Evolutionary conservation across 805 yeast species (phyloP), one percentile per base, ranked within the genome.

Genomic region (Nakazawaea pomicola): DNA sequence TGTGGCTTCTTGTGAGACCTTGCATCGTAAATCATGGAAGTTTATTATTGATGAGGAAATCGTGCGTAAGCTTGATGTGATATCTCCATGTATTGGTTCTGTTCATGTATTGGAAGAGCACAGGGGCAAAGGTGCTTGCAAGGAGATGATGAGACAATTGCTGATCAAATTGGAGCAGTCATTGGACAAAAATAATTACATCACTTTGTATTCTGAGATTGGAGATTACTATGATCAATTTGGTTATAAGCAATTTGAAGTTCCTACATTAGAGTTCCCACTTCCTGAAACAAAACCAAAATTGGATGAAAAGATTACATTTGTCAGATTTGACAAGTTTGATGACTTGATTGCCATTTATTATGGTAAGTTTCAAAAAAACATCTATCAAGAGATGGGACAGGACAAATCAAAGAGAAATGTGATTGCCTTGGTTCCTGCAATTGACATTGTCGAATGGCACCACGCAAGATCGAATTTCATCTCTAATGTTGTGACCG

Each of bases 201-300:
- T 69, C 28, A 64, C 66, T 30, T 67, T 87, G 38, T 86, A 85
- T 68, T 81, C 91, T 46, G 93, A 81, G 36, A 76, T 84, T 16
- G 91, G 84, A 12, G 71, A 68, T 24, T 85, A 72, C 49, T 88
- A 88, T 57, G 62, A 67, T 28, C 63, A 67, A 47, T 76, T 81
- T 48, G 95, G 90, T 0, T 83, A 74, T 53, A 61, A 55, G 21
- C 47, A 50, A 29, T 40, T 42, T 28, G 47, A 46, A 32, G 50
- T 52, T 11, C 54, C 58, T 5, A 24, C 51, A 4, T 44, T 52
- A 14, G 37, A 45, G 9, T 40, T 52, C 23, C 48, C 49, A 11
- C 15, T 50, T 6, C 18, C 15, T 7, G 38, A 43, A 4, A 6
- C 12, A 10, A 24, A 24, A 19, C n/a, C 15, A 5, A n/a, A 18